Percentiles rank a stretch among this genome's conserved stretches.
phyloP scores from a whole-genome alignment of 2,329 filamentous ascomycete genomes.

The Fonsecaea pedrosoi region DNA sequence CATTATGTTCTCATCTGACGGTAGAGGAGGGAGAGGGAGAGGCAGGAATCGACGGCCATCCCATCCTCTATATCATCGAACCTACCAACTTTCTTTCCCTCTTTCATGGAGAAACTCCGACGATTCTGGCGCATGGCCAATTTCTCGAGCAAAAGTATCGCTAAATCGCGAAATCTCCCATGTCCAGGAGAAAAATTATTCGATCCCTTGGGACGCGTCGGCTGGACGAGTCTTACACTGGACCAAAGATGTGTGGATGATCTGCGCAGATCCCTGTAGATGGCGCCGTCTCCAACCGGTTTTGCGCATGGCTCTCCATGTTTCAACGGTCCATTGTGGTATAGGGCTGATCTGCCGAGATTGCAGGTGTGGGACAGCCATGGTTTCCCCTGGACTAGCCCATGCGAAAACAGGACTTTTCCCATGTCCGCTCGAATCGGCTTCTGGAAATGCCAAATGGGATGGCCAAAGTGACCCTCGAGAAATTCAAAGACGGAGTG shows the following conservation, averaged over 20 bases:
- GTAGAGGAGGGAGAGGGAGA: not conserved
- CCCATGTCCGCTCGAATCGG: constrained; percentile 5
- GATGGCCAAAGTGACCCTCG: not conserved
- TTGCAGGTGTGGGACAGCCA: not conserved
- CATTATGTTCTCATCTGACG: constrained; percentile 5
- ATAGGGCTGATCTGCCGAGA: constrained; percentile 17
- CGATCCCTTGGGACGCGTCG: not conserved
- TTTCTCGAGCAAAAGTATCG: constrained; percentile 16
- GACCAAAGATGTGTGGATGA: constrained; percentile 6
- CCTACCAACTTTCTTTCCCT: not conserved
- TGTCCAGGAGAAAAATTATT: not conserved
- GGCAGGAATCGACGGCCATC: not conserved
- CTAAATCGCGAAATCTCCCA: constrained; percentile 15
- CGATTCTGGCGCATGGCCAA: constrained; percentile 5
- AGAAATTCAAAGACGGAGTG: not conserved
- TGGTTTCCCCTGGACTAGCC: not conserved
- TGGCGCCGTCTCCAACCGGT: constrained; percentile 17
- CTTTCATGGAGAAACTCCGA: not conserved
- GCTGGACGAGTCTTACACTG: not conserved
- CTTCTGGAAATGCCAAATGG: constrained; percentile 5
- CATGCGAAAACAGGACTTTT: constrained; percentile 3
- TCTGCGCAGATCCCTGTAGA: constrained; percentile 25
- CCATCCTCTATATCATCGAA: not conserved
- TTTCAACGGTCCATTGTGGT: constrained; percentile 23
- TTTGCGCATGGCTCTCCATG: constrained; percentile 16